Evolutionary conservation across 805 yeast species (phyloP).

Genomic region (Yarrowia keelungensis): DNA sequence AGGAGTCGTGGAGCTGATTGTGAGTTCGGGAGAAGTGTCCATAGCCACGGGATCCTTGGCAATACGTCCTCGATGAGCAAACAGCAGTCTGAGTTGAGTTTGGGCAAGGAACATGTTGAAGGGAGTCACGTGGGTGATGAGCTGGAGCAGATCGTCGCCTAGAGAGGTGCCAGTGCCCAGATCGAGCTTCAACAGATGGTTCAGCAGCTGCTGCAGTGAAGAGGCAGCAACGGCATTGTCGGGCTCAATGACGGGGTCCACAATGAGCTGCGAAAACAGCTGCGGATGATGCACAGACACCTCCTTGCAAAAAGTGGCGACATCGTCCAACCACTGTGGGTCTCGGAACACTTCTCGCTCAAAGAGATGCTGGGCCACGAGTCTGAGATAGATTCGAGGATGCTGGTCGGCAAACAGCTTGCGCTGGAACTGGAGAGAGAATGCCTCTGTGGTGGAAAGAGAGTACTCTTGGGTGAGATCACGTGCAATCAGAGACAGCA

Average conservation of each 20-base stretch:
- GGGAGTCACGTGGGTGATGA: constrained; percentile 25
- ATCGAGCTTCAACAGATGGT: constrained; percentile 10
- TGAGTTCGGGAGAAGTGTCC: constrained; percentile 27
- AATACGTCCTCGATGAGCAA: constrained; percentile 24
- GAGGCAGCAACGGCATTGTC: constrained; percentile 21
- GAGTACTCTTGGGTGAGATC: constrained; percentile 24
- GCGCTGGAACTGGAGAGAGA: constrained; percentile 44
- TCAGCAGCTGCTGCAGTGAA: constrained; percentile 21
- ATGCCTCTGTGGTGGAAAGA: constrained; percentile 42
- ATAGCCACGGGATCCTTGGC: constrained; percentile 14
- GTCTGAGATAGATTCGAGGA: constrained; percentile 35
- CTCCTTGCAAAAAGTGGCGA: constrained; percentile 17
- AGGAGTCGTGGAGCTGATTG: constrained; percentile 6
- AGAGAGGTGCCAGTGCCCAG: constrained; percentile 10
- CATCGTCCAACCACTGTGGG: constrained; percentile 25
- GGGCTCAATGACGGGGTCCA: constrained; percentile 27
- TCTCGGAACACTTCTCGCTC: constrained; percentile 20
- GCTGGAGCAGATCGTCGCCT: constrained; percentile 19
- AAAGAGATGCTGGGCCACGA: constrained; percentile 40
- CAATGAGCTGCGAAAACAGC: constrained; percentile 30
- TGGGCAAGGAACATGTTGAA: constrained; percentile 37
- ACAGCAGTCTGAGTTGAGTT: constrained; percentile 30
- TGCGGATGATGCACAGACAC: constrained; percentile 21
- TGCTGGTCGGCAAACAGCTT: constrained; percentile 18
- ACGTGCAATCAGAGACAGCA: constrained; percentile 11